These are phyloP conservation scores for Cucurbitaria berberidis DNA, from an alignment of 2,329 filamentous ascomycete genomes.

Conservation along the genomic window DNA sequence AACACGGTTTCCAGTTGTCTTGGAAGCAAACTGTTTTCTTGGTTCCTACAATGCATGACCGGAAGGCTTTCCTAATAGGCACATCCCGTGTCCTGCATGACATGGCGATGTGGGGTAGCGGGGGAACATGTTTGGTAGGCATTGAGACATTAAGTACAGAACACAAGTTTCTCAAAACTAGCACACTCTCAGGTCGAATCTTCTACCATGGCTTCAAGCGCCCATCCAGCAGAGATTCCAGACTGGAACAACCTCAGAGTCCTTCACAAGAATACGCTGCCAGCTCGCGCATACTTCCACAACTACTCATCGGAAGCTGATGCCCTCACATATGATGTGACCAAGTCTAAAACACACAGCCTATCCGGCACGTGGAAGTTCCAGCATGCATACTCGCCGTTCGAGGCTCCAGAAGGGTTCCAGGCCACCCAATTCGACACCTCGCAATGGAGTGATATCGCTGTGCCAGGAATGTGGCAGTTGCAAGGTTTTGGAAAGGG, in stretches of 20 bases:
- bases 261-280: slow-evolving; percentile 65
- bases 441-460: slow-evolving; percentile 59
- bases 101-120: background rate
- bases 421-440: slow-evolving; percentile 42
- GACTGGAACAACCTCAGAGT: slow-evolving; percentile 68
- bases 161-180: background rate
- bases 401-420: slow-evolving; percentile 46
- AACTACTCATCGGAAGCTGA: slow-evolving; percentile 58
- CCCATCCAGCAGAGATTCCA: slow-evolving; percentile 45
- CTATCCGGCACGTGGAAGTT: slow-evolving; percentile 50
- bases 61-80: slow-evolving; percentile 31
- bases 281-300: slow-evolving; percentile 64
- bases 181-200: slow-evolving; percentile 3
- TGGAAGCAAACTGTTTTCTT: slow-evolving; percentile 13
- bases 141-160: background rate
- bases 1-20: slow-evolving; percentile 11
- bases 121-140: background rate
- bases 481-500: slow-evolving; percentile 67
- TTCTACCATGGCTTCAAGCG: slow-evolving; percentile 28
- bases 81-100: slow-evolving; percentile 7
- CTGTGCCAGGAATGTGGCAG: slow-evolving; percentile 74
- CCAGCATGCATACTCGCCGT: slow-evolving; percentile 44
- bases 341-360: slow-evolving; percentile 41
- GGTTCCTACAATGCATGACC: slow-evolving; percentile 14
- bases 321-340: slow-evolving; percentile 53